Evolutionary conservation across 2,329 filamentous ascomycete species (phyloP).

Genomic region (Colletotrichum caudatum): DNA sequence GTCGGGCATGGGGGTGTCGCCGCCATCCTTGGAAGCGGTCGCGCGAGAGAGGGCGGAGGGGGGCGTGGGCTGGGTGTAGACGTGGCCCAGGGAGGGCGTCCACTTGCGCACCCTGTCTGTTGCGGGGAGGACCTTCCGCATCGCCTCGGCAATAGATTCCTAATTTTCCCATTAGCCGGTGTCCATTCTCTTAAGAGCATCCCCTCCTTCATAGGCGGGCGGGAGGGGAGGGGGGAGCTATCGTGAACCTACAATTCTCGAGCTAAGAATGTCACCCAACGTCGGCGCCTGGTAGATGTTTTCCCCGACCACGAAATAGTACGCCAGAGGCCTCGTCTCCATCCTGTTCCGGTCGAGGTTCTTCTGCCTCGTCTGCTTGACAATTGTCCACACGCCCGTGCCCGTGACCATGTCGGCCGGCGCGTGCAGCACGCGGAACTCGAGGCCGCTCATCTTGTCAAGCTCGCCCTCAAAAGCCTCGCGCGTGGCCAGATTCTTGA

Average conservation of each 20-base stretch:
- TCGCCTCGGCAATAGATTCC: conserved; percentile 49
- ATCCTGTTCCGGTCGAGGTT: conserved; percentile 63
- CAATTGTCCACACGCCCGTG: conserved; percentile 78
- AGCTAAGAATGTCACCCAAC: conserved; percentile 69
- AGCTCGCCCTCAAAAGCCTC: conserved; percentile 73
- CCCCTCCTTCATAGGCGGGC: neutral
- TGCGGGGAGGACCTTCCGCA: conserved; percentile 65
- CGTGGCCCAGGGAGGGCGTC: conserved; percentile 66
- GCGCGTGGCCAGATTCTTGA: conserved; percentile 68
- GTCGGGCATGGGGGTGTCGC: conserved; percentile 61
- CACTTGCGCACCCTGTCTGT: conserved; percentile 65
- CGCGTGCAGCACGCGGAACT: conserved; percentile 75
- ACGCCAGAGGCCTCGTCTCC: conserved; percentile 69
- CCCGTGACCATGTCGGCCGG: conserved; percentile 72
- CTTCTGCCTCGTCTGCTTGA: conserved; percentile 74
- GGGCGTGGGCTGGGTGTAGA: conserved; percentile 57
- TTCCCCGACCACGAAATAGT: conserved; percentile 74
- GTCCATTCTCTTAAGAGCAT: neutral
- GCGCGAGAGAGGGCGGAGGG: conserved; percentile 43
- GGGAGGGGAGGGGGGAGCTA: neutral
- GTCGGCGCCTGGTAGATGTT: conserved; percentile 76
- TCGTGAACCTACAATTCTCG: conserved; percentile 63
- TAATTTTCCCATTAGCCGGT: conserved; percentile 9
- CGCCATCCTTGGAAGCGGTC: conserved; percentile 54
- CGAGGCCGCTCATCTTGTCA: conserved; percentile 73